phyloP scores from a whole-genome alignment of 495 filamentous ascomycete species.

The Neurospora sublineolata region DNA sequence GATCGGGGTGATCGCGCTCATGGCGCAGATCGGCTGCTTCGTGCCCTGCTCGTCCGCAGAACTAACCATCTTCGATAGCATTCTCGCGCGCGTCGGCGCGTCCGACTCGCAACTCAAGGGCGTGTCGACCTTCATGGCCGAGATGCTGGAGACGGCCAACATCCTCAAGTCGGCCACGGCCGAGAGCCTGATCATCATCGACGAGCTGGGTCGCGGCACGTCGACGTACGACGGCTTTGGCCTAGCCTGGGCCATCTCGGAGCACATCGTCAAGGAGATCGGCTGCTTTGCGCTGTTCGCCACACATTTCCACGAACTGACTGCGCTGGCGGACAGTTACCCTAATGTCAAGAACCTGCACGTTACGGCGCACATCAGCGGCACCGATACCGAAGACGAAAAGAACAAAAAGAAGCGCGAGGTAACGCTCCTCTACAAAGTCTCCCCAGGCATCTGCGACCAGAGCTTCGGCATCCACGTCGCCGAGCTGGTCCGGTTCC shows the following conservation, averaged over 20 bases:
- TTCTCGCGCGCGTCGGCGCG: conserved; percentile 90
- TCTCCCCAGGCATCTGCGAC: conserved; percentile 89
- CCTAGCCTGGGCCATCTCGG: conserved; percentile 94
- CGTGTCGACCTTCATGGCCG: conserved; percentile 98
- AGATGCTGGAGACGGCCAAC: conserved; percentile 98
- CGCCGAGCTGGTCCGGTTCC: conserved; percentile 95
- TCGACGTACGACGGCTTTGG: conserved; percentile 99
- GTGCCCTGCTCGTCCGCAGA: conserved; percentile 87
- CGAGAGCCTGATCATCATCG: conserved; percentile 93
- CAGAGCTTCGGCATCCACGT: conserved; percentile 98
- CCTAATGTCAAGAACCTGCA: conserved; percentile 85
- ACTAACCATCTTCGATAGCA: conserved; percentile 93
- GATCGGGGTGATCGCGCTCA: conserved; percentile 91
- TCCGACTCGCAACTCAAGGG: conserved; percentile 95
- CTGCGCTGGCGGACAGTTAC: conserved; percentile 73
- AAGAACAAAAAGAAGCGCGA: conserved; percentile 39
- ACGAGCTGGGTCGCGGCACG: conserved; percentile 95
- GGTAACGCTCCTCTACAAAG: conserved; percentile 93
- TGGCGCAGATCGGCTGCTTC: conserved; percentile 96
- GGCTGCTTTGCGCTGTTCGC: conserved; percentile 89
- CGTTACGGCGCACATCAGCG: conserved; percentile 87
- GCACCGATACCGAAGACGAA: conserved; percentile 25
- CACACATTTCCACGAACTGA: conserved; percentile 97
- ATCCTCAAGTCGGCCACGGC: conserved; percentile 94
- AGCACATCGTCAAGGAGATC: conserved; percentile 93